Evolutionary conservation across 192 early-diverging fungal species (phyloP).

Genomic region (Mortierella claussenii): DNA sequence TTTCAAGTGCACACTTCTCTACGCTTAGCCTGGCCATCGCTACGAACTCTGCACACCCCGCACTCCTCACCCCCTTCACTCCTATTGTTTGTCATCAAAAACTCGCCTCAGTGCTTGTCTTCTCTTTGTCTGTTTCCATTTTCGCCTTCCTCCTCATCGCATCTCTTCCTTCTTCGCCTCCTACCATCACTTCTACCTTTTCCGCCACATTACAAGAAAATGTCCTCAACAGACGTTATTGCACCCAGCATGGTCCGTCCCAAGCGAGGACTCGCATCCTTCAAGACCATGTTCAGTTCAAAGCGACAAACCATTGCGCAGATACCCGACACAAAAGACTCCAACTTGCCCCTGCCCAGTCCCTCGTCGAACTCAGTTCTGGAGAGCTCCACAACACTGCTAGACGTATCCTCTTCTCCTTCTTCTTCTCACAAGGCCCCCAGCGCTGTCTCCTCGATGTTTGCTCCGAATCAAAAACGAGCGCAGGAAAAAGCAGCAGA

Average conservation of each 20-base stretch:
- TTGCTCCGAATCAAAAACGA: constrained; percentile 19
- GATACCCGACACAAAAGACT: constrained; percentile 21
- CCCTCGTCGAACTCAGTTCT: not conserved
- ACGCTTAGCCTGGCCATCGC: too few relatives aligned
- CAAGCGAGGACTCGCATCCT: constrained; percentile 38
- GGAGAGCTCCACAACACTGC: constrained; percentile 1
- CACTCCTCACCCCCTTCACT: not conserved
- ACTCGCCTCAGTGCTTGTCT: too few relatives aligned
- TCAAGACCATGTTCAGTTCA: constrained; percentile 49
- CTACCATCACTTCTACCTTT: not conserved
- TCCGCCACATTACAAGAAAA: not conserved
- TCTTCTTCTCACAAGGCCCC: not conserved
- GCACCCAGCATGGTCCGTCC: constrained; percentile 14
- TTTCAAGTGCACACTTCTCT: too few relatives aligned
- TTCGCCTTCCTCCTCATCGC: constrained; percentile 1
- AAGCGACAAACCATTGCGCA: constrained; percentile 33
- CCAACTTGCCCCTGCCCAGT: not conserved
- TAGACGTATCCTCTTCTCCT: not conserved
- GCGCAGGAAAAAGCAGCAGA: constrained; percentile 28
- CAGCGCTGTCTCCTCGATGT: constrained; percentile 12
- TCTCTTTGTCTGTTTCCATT: not conserved
- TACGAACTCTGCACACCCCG: too few relatives aligned
- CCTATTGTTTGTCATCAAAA: not conserved
- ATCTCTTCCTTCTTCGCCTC: constrained; percentile 7
- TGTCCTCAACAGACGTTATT: constrained; percentile 29